Percentiles rank a stretch among this genome's conserved stretches.
phyloP scores from a whole-genome alignment of 495 filamentous ascomycete genomes.

The Neurospora sp. region DNA sequence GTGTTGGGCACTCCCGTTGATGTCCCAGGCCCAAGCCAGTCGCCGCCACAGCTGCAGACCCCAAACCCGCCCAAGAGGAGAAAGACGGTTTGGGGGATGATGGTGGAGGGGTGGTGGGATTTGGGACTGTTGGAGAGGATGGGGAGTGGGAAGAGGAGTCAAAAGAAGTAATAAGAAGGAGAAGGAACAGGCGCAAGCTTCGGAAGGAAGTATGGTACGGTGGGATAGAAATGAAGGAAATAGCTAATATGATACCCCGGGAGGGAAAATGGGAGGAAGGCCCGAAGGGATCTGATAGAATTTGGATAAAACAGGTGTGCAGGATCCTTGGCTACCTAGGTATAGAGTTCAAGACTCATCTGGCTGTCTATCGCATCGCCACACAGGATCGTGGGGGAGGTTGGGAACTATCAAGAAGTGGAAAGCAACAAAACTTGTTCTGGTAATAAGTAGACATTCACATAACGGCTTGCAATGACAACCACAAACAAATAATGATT shows the following conservation, averaged over 20 bases:
- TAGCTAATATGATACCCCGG: neutral
- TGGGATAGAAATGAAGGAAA: neutral
- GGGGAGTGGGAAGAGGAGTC: slow-evolving; percentile 18
- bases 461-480: neutral
- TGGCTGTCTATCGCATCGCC: neutral
- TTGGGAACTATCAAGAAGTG: neutral
- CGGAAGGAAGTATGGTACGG: neutral
- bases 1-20: slow-evolving; percentile 1
- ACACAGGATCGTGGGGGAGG: neutral
- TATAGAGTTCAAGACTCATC: neutral
- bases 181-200: neutral
- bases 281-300: neutral
- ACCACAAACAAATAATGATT: neutral
- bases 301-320: neutral
- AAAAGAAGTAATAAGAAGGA: neutral
- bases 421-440: slow-evolving; percentile 10
- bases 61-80: slow-evolving; percentile 17
- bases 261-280: neutral
- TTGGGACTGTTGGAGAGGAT: slow-evolving; percentile 31
- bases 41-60: neutral
- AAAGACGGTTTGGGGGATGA: slow-evolving; percentile 28
- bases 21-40: neutral
- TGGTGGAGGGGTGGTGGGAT: slow-evolving; percentile 39
- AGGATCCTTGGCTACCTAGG: neutral
- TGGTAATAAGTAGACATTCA: slow-evolving; percentile 8